Base-by-base conservation (phyloP, 179 eudicot genomes). In the Beta corolliflora region DNA sequence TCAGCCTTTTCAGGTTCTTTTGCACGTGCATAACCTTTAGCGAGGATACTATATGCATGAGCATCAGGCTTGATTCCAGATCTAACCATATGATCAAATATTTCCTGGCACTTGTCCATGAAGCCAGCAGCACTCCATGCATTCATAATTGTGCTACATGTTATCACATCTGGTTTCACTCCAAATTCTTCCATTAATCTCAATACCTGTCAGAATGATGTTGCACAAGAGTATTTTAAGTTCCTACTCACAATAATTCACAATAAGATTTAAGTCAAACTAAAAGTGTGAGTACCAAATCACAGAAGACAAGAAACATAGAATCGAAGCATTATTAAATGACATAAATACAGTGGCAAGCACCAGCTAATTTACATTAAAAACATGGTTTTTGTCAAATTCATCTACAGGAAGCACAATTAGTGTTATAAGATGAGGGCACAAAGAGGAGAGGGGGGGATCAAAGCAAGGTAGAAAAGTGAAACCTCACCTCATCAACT, bases 141-240 rank as follows among this genome's bases (percentile, higher is more conserved):
- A 56, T 91, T 90, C 95, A 93, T 93, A 82, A 93, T 89, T 21
- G 95, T 92, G 89, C 97, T 91, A 76, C 90, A 93, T 21, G 95
- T 93, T 70, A 91, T 76, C 55, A 90, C 97, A 82, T 93, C 95
- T 69, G 97, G 97, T 81, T 91, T 89, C 78, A 90, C 87, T 59
- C 90, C 93, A 71, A 71, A 93, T 83, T 89, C 94, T 78, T 89
- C 93, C 94, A 92, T 91, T 86, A 91, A 76, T 73, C 78, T 83
- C 75, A 92, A 85, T 75, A 90, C 89, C 96, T 92, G 86, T 50
- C 53, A 70, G 29, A 66, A 71, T 55, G 25, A 81, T 29, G n/a
- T 46, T 45, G 60, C 11, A 48, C 54, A n/a, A 61, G 46, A 29
- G 81, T 73, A 66, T 44, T 21, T 79, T 58, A 4, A 19, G 52